Evolutionary conservation across 1,139 yeast species (phyloP), one percentile per base, ranked within the genome.

Genomic region (Taiozyma sp.): DNA sequence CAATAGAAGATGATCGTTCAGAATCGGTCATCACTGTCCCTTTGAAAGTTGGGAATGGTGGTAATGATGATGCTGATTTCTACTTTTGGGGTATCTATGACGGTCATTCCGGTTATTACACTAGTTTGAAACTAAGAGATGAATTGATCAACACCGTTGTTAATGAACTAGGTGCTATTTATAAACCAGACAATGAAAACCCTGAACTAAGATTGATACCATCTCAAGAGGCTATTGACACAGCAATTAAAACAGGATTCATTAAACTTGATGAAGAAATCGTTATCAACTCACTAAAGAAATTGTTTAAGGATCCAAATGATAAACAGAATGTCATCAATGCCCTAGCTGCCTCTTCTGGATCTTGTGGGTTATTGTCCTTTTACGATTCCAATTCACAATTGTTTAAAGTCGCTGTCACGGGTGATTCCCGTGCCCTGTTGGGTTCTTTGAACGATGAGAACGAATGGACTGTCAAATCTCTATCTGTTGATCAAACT

Each of bases 101-200:
- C 68, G 99, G 99, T 13, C 99, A 93, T 68, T 90, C 96, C 4
- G 99, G 99, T 21, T 90, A 96, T 84, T 88, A 88, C 53, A 95
- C 99, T 1, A 83, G 95, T 53, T 80, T 89, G 35, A 88, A 85
- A 65, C 76, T 93, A 54, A 78, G 96, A 53, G 95, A 88, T 56
- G 83, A 84, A 57, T 74, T 93, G 60, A 83, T 93, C 34, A 80
- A 81, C 51, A 80, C 78, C 59, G 95, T 93, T 16, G 79, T 90
- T n/a, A 75, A 77, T 32, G 96, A 90, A 61, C 74, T 93, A 51
- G 88, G 88, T 47, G 75, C 81, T 13, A 80, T 80, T 11, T 86
- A 83, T 69, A 78, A 78, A 45, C 78, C 81, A 6, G 76, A 81
- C 56, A 79, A 75, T 34, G 62, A 60, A n/a, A 57, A 53, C 45